A percentile compares a stretch with the other conserved stretches of the same genome.
These are phyloP conservation scores for Magnusiomyces sp. DNA, from an alignment of 1,139 yeast species.

Conservation along the genomic window DNA sequence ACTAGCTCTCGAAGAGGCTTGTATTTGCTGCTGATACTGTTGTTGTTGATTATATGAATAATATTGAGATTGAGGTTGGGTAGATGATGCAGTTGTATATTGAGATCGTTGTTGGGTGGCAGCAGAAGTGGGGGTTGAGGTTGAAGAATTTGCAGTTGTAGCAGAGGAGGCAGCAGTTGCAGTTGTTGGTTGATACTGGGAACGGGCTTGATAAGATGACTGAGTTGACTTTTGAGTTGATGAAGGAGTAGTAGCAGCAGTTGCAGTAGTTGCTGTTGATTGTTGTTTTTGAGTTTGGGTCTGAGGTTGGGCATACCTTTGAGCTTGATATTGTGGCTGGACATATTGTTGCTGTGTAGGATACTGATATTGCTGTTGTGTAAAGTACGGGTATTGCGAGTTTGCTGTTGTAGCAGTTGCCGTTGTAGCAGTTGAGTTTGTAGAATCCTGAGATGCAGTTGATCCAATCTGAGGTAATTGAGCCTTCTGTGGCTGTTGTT, in stretches of 20 bases:
- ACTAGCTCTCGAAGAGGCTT: neutral
- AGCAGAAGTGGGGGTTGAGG: neutral
- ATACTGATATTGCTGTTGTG: neutral
- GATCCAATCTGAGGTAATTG: neutral
- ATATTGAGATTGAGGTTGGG: conserved; percentile 1
- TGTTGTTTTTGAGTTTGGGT: neutral
- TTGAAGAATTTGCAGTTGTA: neutral
- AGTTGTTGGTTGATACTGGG: neutral
- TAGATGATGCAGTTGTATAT: neutral
- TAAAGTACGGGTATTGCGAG: neutral
- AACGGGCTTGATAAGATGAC: neutral
- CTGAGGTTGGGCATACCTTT: neutral
- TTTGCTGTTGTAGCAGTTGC: neutral
- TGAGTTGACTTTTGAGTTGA: neutral
- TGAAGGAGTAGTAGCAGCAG: neutral
- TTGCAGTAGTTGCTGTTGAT: neutral
- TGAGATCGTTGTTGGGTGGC: neutral
- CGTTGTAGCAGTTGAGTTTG: neutral
- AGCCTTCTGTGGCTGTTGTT: neutral
- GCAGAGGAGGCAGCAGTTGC: neutral
- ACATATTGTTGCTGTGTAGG: neutral
- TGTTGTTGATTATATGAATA: neutral
- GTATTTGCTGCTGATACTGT: conserved; percentile 1
- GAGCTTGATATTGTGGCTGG: neutral
- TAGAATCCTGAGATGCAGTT: neutral